Evolutionary conservation across 306 rosid species (phyloP), one percentile per base, ranked within the genome.

Genomic region (Citrullus amarus): DNA sequence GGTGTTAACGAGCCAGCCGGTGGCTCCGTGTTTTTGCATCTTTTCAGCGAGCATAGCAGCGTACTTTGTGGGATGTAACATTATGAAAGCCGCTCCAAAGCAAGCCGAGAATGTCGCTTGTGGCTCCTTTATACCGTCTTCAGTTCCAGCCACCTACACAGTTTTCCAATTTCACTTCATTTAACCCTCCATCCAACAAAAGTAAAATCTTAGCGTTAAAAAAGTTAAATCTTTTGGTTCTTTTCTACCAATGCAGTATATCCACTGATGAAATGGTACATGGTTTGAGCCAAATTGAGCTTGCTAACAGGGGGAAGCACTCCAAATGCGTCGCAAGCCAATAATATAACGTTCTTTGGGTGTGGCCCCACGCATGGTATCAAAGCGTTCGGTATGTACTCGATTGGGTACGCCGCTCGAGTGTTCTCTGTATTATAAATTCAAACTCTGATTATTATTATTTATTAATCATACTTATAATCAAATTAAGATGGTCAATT

Each of bases 221-320:
- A 65, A 53, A 53, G 71, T 63, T 16, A 2, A 16, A 14, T 17
- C 4, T 62, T 58, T 0, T 46, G 15, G 51, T 15, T 15, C 1
- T 5, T 61, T 30, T 9, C n/a, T 68, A 93, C 98, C 96, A 93
- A 79, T 18, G 98, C 98, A 18, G 98, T 93, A 30, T 93, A 93
- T 82, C 98, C 98, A 22, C 98, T 93, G 81, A 93, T 91, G 88
- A 93, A 93, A 75, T 93, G 98, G 80, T 93, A 93, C 98, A 93
- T 91, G 81, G 97, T 93, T 85, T 91, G 98, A 6, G 98, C 91
- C 44, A 93, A 69, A 91, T 20, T 91, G 25, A 93, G 86, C 90
- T 87, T 93, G 87, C 98, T 91, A 14, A 93, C 96, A 1, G 98
- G 98, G 9, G 98, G 98, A 48, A 91, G 97, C 69, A 93, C 98